A percentile compares a stretch with the other conserved stretches of the same genome.
Conservation (phyloP, 495 filamentous ascomycete species). For the Penicillium cataractarum region DNA sequence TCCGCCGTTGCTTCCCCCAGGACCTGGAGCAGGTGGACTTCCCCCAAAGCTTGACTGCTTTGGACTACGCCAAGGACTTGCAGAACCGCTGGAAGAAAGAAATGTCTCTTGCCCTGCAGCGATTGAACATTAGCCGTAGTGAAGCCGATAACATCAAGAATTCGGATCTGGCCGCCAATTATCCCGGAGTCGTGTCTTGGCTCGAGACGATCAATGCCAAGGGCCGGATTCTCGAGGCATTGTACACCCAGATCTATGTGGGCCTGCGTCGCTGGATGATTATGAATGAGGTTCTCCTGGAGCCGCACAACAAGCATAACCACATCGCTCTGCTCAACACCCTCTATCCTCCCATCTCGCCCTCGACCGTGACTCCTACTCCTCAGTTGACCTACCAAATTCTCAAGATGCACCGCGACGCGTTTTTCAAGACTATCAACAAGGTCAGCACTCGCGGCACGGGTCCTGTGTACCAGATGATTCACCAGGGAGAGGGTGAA, state of each 20-base stretch:
- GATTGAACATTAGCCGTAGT: constrained; percentile 47
- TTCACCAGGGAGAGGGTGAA: constrained; percentile 52
- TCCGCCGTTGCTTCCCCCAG: constrained; percentile 62
- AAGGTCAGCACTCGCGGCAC: constrained; percentile 62
- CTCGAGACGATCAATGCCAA: constrained; percentile 55
- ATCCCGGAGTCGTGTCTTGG: constrained; percentile 59
- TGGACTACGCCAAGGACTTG: constrained; percentile 73
- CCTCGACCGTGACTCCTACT: constrained; percentile 52
- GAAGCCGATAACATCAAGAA: constrained; percentile 36
- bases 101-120: constrained; percentile 46
- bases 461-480: constrained; percentile 56
- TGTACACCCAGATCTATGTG: constrained; percentile 69
- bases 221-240: constrained; percentile 58
- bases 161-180: constrained; percentile 46
- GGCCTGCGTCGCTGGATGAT: constrained; percentile 74
- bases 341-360: constrained; percentile 63
- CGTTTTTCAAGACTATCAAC: constrained; percentile 69
- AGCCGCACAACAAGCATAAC: constrained; percentile 68
- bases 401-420: constrained; percentile 61
- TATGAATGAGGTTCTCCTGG: constrained; percentile 69
- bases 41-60: constrained; percentile 67
- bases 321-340: constrained; percentile 79
- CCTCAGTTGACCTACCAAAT: constrained; percentile 57
- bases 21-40: constrained; percentile 67
- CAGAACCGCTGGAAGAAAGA: constrained; percentile 68